Evolutionary conservation across 2,329 filamentous ascomycete species (phyloP), one percentile per base, ranked within the genome.

Genomic region (Fusarium xylarioides): DNA sequence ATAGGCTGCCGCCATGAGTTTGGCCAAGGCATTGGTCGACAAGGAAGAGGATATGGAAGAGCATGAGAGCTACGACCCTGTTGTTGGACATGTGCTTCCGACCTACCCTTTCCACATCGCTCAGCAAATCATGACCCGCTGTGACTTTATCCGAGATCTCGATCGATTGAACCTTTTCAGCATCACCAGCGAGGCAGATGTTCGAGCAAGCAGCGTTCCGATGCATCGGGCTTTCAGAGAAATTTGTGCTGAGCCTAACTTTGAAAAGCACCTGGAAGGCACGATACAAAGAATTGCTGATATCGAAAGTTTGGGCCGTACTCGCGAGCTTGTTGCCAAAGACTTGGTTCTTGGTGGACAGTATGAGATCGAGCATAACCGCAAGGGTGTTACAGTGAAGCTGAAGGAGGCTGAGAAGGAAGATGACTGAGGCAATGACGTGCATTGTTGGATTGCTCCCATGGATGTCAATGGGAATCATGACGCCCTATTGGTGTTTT

Each of bases 91-190:
- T 79, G 86, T 94, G 35, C 87, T 98, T 8, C 95, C 96, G 0
- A 89, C 93, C 44, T 92, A 94, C 71, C 90, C 93, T 1, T 90
- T 97, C 62, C 94, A 97, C 80, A 88, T 92, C 74, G 94, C 95
- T 1, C 92, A 95, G 71, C 89, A 98, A 82, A 92, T 98, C 80
- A 98, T 98, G 95, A 98, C 96, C 19, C 89, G 96, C 59, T 92
- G 94, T 66, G 96, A 99, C 82, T 99, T 98, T 81, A 95, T 98
- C 77, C 91, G 96, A 74, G 88, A 91, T 68, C 95, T 98, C 79
- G 96, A 99, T 83, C 93, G 96, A 73, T 89, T 96, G 68, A 98
- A 98, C 80, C 90, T 99, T 66, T 98, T 98, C 83, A 96, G 93
- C 71, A 98, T 99, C 78, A 95, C 97, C 68, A 94, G 91, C 65